Percentiles rank a stretch among this genome's conserved stretches.
phyloP scores from a whole-genome alignment of 495 filamentous ascomycete genomes.

The Niebla homalea region DNA sequence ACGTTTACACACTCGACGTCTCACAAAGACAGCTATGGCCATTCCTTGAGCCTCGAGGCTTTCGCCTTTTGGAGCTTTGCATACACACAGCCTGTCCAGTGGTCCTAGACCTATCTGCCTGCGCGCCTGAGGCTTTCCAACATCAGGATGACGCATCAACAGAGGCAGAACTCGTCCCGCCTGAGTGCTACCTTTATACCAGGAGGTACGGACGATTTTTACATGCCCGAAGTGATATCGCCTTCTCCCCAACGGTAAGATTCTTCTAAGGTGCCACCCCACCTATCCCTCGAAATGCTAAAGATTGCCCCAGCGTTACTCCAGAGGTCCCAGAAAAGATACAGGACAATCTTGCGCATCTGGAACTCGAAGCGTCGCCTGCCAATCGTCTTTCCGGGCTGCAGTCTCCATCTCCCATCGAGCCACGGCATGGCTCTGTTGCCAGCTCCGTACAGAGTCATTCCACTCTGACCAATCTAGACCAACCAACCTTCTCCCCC shows the following conservation, averaged over 20 bases:
- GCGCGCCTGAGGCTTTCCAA: too few relatives aligned
- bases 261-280: conserved; percentile 9
- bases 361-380: conserved; percentile 62
- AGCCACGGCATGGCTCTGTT: neutral
- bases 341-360: conserved; percentile 76
- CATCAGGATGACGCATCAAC: conserved; percentile 13
- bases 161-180: conserved; percentile 34
- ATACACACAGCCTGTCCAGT: too few relatives aligned
- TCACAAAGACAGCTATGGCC: too few relatives aligned
- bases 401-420: conserved; percentile 13
- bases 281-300: conserved; percentile 9
- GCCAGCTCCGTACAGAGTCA: neutral
- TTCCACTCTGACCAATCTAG: conserved; percentile 17
- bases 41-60: too few relatives aligned
- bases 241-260: conserved; percentile 82
- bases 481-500: conserved; percentile 73
- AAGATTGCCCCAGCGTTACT: conserved; percentile 42
- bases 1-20: too few relatives aligned
- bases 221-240: conserved; percentile 62
- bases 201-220: conserved; percentile 79
- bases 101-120: too few relatives aligned
- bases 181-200: conserved; percentile 84
- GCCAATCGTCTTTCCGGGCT: conserved; percentile 13
- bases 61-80: too few relatives aligned
- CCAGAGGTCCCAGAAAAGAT: conserved; percentile 74